Conservation (phyloP, 169 alveolate genomes). For the Amoebophrya sp. region DNA sequence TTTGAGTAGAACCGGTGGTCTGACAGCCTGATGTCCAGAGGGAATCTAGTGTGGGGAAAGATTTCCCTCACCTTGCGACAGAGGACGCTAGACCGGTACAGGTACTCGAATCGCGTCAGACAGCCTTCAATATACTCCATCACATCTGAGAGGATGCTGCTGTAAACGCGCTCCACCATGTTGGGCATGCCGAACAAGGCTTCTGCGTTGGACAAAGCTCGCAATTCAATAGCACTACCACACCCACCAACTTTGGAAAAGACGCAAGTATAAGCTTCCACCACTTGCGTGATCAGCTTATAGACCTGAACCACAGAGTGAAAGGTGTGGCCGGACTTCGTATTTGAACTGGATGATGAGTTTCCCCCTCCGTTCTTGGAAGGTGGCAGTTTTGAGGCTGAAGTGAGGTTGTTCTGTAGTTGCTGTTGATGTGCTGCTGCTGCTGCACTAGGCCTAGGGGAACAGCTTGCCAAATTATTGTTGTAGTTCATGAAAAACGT, state of each 20-base stretch:
- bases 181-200: background rate
- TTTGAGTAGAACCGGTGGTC: background rate
- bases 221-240: background rate
- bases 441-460: background rate
- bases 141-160: background rate
- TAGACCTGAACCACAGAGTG: background rate
- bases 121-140: background rate
- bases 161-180: constrained; percentile 3
- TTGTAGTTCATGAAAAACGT: no score
- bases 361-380: no score
- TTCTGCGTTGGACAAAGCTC: background rate
- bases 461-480: background rate
- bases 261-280: background rate
- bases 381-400: no score
- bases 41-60: background rate
- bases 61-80: background rate
- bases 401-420: background rate
- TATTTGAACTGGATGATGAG: background rate
- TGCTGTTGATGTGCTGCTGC: background rate
- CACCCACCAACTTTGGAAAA: background rate
- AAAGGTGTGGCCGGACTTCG: background rate
- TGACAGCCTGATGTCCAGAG: background rate
- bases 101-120: constrained; percentile 14
- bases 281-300: background rate
- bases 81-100: background rate